Base-by-base conservation (phyloP, 495 filamentous ascomycete genomes). In the Bacidia rubella region DNA sequence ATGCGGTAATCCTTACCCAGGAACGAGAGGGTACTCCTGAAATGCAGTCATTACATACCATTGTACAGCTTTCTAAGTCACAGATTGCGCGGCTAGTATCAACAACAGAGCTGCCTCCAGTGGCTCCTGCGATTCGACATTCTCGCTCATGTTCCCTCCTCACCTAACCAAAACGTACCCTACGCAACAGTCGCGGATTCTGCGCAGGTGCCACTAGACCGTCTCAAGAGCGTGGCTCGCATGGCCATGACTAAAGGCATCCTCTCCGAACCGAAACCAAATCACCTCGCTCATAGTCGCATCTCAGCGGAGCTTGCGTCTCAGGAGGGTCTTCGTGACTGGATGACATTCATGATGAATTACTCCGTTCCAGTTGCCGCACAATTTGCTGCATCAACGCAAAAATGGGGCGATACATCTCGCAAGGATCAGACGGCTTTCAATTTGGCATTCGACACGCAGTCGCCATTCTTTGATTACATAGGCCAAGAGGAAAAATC, bases 361-460 rank as follows among this genome's bases (percentile, higher is more conserved):
- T 23, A 20, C 5, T 60, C 61, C 1, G 51, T 43, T 1, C 54
- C 61, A 4, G 53, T 47, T 0, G 58, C 65, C 0, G 40, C 52
- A 3, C 40, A 41, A 2, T 39, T 66, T 41, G 57, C 47, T 11
- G 53, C 49, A 26, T 63, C 64, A 3, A 40, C 45, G 5, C 22
- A 56, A 23, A 41, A 40, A 29, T 67, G 62, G 60, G 45, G 43
- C 12, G 51, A 23, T 17, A 65, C 53, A 12, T 11, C 15, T 15
- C n/a, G 49, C 11, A 46, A 45, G 19, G 59, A 53, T 11, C 42
- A 67, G 44, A 66, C 64, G 0, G 65, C 59, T 0, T 62, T 47
- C 45, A 64, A 64, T 39, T 2, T 64, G 10, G 62, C 65, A 1
- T 54, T 56, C 26, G 24, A 55, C 20, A 64, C 63, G 3, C 52